A percentile compares a stretch with the other conserved stretches of the same genome.
phyloP scores from a whole-genome alignment of 2,329 filamentous ascomycete species.

The Zasmidium angulare region DNA sequence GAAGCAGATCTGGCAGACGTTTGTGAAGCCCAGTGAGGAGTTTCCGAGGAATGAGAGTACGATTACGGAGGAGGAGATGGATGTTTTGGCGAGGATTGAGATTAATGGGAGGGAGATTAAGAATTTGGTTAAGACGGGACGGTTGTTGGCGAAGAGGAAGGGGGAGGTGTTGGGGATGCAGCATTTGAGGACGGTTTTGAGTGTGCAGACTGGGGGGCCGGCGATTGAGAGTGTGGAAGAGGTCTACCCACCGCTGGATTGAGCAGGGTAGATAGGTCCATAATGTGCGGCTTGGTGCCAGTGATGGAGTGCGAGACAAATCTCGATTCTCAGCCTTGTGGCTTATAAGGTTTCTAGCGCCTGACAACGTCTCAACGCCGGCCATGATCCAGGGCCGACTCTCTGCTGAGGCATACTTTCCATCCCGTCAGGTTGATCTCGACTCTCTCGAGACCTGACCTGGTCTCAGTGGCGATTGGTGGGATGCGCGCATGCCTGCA shows the following conservation, averaged over 20 bases:
- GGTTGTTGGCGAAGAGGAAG: constrained; percentile 15
- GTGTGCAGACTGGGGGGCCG: constrained; percentile 9
- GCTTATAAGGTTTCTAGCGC: too few species aligned
- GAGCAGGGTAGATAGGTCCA: too few species aligned
- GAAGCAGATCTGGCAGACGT: constrained; percentile 29
- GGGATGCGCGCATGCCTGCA: too few species aligned
- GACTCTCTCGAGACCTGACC: too few species aligned
- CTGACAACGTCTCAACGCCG: too few species aligned
- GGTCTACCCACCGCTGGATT: constrained; percentile 1
- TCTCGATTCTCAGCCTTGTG: too few species aligned
- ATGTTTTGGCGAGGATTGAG: constrained; percentile 11
- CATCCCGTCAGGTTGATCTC: too few species aligned
- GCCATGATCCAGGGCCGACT: too few species aligned
- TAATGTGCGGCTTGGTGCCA: too few species aligned
- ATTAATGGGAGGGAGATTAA: constrained; percentile 18
- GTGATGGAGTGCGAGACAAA: too few species aligned
- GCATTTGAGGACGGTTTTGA: constrained; percentile 14
- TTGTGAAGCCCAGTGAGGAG: constrained; percentile 12
- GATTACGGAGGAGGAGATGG: constrained; percentile 14
- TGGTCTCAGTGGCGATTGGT: too few species aligned
- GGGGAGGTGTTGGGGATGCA: constrained; percentile 9
- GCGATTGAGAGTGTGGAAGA: constrained; percentile 4
- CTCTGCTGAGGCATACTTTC: too few species aligned
- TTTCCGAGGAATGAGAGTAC: constrained; percentile 13
- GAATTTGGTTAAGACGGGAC: constrained; percentile 19